phyloP scores from a whole-genome alignment of 257 asterid species.

The Oldenlandia corymbosa region DNA sequence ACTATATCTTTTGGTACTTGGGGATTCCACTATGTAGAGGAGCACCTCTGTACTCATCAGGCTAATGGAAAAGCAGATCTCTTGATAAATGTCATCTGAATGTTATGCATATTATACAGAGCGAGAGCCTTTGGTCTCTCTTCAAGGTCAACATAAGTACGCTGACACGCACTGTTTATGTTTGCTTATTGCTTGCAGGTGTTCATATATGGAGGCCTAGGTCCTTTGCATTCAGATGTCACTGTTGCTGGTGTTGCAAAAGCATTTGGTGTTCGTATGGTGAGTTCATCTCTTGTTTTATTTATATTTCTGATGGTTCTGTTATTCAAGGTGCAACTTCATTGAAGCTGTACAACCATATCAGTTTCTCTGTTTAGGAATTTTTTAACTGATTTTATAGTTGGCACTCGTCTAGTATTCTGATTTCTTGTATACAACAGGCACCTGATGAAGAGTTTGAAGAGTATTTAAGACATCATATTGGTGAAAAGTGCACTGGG shows the following conservation, averaged over 20 bases:
- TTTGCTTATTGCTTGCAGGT: conserved; percentile 43
- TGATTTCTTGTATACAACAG: conserved; percentile 29
- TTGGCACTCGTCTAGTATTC: background rate
- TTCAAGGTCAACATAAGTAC: background rate
- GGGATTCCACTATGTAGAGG: background rate
- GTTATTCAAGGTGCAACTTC: background rate
- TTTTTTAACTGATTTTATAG: too few species aligned
- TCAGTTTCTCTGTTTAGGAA: too few species aligned
- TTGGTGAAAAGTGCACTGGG: conserved; percentile 79
- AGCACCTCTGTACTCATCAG: background rate
- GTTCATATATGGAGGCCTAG: conserved; percentile 83
- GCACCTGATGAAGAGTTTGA: conserved; percentile 99
- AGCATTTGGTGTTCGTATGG: conserved; percentile 94
- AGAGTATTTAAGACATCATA: conserved; percentile 76
- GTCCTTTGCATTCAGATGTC: conserved; percentile 86
- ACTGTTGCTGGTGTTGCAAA: conserved; percentile 91
- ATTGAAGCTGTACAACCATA: background rate
- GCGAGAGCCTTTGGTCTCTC: conserved; percentile 6
- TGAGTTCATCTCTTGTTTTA: conserved; percentile 17
- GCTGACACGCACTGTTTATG: conserved; percentile 5
- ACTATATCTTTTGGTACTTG: background rate
- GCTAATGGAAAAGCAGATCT: background rate
- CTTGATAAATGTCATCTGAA: background rate
- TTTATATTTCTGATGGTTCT: conserved; percentile 5
- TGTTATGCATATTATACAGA: background rate